Evolutionary conservation across 257 asterid species (phyloP), one percentile per base, ranked within the genome.

Genomic region (Anisodus tanguticus): DNA sequence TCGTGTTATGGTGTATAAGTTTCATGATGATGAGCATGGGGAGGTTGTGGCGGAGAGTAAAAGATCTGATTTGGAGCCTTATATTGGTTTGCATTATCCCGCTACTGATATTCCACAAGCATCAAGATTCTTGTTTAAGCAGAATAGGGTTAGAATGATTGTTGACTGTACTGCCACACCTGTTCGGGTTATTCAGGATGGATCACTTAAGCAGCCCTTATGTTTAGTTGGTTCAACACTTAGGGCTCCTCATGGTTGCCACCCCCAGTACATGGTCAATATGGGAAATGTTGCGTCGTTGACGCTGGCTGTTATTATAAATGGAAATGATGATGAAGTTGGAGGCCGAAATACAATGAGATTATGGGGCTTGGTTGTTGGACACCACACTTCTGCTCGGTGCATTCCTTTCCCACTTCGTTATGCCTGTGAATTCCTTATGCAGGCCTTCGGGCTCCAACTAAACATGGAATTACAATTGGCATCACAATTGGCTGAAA

Each of bases 1-100:
- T 64, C 87, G 92, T 2, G 93, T 92, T 5, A 88, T 90, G 93
- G 92, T 89, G 19, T 92, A 89, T 82, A 92, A 87, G 90, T 92
- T 92, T 84, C 95, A 92, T 51, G 93, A 90, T 49, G 94, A 91
- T 80, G 91, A 92, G 80, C 93, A 92, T 10, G 95, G 95, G 59
- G 95, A 92, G 85, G 93, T 92, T 26, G 91, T 90, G 85, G 90
- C 93, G 0, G 93, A 91, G 87, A 88, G 90, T 83, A 88, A 79
- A 84, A 86, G 94, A 45, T 83, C 84, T 0, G 93, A 91, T 84
- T 86, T 91, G 54, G 94, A 90, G 53, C 93, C 93, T 8, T 91
- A 91, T 85, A 64, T 90, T 26, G 93, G 94, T 57, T 87, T 89
- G 85, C 94, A 89, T 82, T 91, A 91, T 70, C 94, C 94, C 26